Evolutionary conservation across 2,329 filamentous ascomycete species (phyloP).

Genomic region (Trichophyton benhamiae): DNA sequence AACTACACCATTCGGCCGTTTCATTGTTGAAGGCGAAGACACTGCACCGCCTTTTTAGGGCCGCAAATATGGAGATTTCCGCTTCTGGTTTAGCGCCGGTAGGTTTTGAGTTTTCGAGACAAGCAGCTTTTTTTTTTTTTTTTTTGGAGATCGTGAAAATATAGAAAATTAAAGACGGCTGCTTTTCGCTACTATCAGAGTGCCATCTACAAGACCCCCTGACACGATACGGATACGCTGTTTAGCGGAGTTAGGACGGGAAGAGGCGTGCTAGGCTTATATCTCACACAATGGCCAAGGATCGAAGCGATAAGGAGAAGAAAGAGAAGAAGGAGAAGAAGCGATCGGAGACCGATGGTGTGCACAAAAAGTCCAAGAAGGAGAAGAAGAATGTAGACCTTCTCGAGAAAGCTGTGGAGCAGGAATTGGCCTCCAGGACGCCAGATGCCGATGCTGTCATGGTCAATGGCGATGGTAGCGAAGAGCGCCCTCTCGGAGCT

Average conservation of each 20-base stretch:
- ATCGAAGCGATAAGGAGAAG: conserved; percentile 33
- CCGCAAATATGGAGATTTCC: not conserved
- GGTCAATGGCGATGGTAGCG: conserved; percentile 18
- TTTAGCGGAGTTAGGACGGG: not conserved
- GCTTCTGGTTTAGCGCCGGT: not conserved
- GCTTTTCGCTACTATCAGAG: not conserved
- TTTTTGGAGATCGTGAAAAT: not conserved
- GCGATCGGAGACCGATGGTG: conserved; percentile 35
- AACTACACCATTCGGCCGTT: conserved; percentile 4
- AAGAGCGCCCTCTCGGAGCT: conserved; percentile 30
- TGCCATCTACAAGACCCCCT: not conserved
- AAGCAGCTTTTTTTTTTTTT: conserved; percentile 2
- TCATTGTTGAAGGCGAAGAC: not conserved
- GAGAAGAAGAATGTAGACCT: conserved; percentile 32
- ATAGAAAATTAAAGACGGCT: not conserved
- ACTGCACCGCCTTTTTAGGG: not conserved
- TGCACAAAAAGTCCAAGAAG: conserved; percentile 38
- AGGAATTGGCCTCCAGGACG: conserved; percentile 28
- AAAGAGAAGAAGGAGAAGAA: conserved; percentile 34
- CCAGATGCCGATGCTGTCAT: conserved; percentile 21
- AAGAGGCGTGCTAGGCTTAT: not conserved
- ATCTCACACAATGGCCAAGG: conserved; percentile 33
- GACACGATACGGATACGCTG: not conserved
- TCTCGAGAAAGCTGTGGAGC: conserved; percentile 30
- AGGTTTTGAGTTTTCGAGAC: not conserved